Evolutionary conservation across 257 asterid species (phyloP).

Genomic region (Fraxinus cuspidata): DNA sequence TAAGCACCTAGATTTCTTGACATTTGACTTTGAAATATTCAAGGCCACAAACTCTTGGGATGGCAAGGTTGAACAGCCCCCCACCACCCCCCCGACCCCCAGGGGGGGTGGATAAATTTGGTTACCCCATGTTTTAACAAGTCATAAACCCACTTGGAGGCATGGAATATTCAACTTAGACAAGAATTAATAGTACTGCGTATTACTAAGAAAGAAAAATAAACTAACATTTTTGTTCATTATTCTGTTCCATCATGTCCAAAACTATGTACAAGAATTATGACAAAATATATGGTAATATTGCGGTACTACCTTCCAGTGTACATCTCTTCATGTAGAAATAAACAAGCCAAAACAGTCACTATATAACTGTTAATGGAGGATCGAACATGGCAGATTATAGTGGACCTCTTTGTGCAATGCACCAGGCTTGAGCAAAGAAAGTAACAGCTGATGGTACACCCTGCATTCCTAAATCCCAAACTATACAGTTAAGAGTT

Average conservation of each 20-base stretch:
- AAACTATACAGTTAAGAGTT: not conserved
- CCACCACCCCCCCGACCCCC: too few species aligned
- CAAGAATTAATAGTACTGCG: not conserved
- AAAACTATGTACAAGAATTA: not conserved
- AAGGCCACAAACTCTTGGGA: not conserved
- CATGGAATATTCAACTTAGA: too few species aligned
- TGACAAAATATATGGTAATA: not conserved
- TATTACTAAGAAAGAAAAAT: too few species aligned
- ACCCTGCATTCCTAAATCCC: conserved; percentile 28
- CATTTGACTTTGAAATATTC: conserved; percentile 18
- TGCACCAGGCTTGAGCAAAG: conserved; percentile 69
- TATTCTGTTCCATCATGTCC: not conserved
- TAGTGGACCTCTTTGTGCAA: conserved; percentile 59
- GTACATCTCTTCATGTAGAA: conserved; percentile 66
- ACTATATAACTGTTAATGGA: conserved; percentile 53
- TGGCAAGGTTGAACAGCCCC: not conserved
- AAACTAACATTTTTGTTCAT: not conserved
- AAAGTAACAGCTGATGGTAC: conserved; percentile 45
- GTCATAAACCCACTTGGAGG: too few species aligned
- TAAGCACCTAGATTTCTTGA: not conserved
- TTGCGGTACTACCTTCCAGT: conserved; percentile 51
- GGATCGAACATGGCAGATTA: conserved; percentile 76
- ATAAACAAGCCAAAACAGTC: conserved; percentile 45
- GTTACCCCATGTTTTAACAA: too few species aligned
- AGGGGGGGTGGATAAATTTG: too few species aligned